phyloP scores from a whole-genome alignment of 2,329 filamentous ascomycete species.

The Xylaria sp. region DNA sequence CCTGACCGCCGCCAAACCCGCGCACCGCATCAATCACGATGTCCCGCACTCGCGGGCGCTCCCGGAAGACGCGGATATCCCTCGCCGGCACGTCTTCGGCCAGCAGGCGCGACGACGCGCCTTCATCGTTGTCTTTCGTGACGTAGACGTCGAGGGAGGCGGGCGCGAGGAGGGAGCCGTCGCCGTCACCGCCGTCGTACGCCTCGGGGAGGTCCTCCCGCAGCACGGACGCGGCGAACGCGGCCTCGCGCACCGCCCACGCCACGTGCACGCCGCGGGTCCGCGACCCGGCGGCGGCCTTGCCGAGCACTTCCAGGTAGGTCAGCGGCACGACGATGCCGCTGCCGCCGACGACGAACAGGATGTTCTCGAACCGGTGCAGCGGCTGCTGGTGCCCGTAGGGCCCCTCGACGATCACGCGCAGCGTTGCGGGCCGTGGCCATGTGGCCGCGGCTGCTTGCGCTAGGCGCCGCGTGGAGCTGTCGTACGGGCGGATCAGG shows the following conservation, averaged over 20 bases:
- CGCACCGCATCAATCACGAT: slow-evolving; percentile 37
- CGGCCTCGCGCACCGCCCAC: slow-evolving; percentile 48
- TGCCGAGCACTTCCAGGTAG: slow-evolving; percentile 39
- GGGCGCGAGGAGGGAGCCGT: slow-evolving; percentile 36
- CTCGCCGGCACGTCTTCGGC: slow-evolving; percentile 11
- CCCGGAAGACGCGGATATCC: slow-evolving; percentile 25
- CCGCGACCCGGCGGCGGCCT: slow-evolving; percentile 2
- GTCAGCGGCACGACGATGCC: slow-evolving; percentile 48
- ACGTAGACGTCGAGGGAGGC: slow-evolving; percentile 43
- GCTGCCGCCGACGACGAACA: slow-evolving; percentile 50
- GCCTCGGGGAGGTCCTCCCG: slow-evolving; percentile 37
- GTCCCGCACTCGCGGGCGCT: slow-evolving; percentile 39
- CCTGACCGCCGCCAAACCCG: slow-evolving; percentile 12
- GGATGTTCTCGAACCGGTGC: slow-evolving; percentile 41
- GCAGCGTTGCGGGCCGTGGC: slow-evolving; percentile 33
- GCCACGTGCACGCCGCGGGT: slow-evolving; percentile 38
- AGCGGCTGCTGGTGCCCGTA: slow-evolving; percentile 47
- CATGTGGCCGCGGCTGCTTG: slow-evolving; percentile 33
- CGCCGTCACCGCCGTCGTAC: slow-evolving; percentile 30
- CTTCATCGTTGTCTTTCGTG: slow-evolving; percentile 25
- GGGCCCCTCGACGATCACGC: slow-evolving; percentile 48
- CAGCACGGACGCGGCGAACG: slow-evolving; percentile 42
- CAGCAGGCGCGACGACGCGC: background rate
- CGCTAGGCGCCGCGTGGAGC: slow-evolving; percentile 46
- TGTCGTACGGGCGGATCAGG: slow-evolving; percentile 49